A percentile compares a stretch with the other conserved stretches of the same genome.
phyloP scores from a whole-genome alignment of 352 stramenopile species.

The Phytopythium kandeliae region DNA sequence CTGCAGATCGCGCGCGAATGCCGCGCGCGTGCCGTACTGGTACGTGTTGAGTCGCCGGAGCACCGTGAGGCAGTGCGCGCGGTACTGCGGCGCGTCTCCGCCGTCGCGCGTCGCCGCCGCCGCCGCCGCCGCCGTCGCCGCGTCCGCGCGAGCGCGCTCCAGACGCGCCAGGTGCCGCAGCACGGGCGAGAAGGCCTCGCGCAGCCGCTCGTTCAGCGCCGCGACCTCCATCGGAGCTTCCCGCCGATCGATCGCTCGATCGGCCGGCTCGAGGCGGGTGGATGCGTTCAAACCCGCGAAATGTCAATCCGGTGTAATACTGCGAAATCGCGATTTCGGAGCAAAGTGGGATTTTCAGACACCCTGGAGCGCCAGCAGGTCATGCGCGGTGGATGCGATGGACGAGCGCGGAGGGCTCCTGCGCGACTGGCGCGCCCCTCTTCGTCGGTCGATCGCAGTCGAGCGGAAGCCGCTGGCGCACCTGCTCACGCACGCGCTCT shows the following conservation, averaged over 20 bases:
- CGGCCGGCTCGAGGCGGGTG: too few species aligned
- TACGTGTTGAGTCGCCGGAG: slow-evolving; percentile 53
- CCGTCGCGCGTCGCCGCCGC: slow-evolving; percentile 10
- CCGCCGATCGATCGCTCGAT: too few species aligned
- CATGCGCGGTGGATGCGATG: too few species aligned
- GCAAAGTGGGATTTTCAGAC: neutral
- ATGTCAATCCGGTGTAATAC: too few species aligned
- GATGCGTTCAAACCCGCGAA: too few species aligned
- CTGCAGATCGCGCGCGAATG: slow-evolving; percentile 48
- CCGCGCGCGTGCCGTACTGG: slow-evolving; percentile 45
- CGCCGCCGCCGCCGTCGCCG: slow-evolving; percentile 1
- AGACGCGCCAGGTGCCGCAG: slow-evolving; percentile 41
- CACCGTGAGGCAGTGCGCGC: slow-evolving; percentile 31
- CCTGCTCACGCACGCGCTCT: too few species aligned
- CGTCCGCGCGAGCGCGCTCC: slow-evolving; percentile 4
- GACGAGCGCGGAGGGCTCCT: neutral
- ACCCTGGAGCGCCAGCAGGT: too few species aligned
- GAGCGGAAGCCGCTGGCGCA: neutral
- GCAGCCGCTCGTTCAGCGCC: slow-evolving; percentile 62
- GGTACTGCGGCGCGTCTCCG: slow-evolving; percentile 8
- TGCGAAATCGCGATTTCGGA: neutral
- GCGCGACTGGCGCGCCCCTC: neutral
- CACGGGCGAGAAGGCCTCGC: slow-evolving; percentile 49
- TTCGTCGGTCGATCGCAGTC: neutral
- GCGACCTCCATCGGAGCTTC: slow-evolving; percentile 42